Base-by-base conservation (phyloP, 2,329 filamentous ascomycete genomes). In the Penicillium freii region DNA sequence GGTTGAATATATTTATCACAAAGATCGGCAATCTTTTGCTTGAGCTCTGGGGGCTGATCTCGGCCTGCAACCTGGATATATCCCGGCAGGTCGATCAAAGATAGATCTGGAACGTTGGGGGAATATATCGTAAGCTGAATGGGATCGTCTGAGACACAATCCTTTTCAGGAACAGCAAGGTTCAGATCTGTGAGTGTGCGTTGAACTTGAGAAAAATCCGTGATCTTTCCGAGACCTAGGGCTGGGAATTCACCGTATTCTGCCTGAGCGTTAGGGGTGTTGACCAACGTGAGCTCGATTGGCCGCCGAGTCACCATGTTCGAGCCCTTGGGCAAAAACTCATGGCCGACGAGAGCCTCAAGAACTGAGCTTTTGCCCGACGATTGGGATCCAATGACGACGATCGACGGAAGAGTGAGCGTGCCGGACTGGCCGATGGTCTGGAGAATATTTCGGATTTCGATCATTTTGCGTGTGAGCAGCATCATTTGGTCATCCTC, bases 401-500 rank as follows among this genome's bases (percentile, higher is more conserved):
- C 94, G 57, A 99, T 99, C 0, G 95, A 97, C 0, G 94, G 94
- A 23, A 99, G 79, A 1, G 90, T 93, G 62, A 99, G 80, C 3
- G 90, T 86, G 63, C 89, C 91, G 0, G 92, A 95, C 78, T 99
- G 93, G 34, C 92, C 95, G 46, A 99, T 90, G 27, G 88, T 91
- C 70, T 95, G 90, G 25, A 99, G 81, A 56, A 99, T 91, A 65
- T 88, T 92, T 65, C 95, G 84, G 56, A 99, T 97, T 79, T 99
- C 94, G 69, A 99, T 99, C 94, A 99, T 99, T 78, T 97, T 97
- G 79, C 94, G 93, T 2, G 95, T 99, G 69, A 99, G 80, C 65
- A 97, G 82, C 94, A 99, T 99, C 93, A 99, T 99, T 75, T 99
- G 94, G 72, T 99, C 94, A 69, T 99, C 94, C 68, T 87, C 86